Evolutionary conservation across 768 basidiomycete species (phyloP).

Genomic region (Hemileccinum rubropunctum): DNA sequence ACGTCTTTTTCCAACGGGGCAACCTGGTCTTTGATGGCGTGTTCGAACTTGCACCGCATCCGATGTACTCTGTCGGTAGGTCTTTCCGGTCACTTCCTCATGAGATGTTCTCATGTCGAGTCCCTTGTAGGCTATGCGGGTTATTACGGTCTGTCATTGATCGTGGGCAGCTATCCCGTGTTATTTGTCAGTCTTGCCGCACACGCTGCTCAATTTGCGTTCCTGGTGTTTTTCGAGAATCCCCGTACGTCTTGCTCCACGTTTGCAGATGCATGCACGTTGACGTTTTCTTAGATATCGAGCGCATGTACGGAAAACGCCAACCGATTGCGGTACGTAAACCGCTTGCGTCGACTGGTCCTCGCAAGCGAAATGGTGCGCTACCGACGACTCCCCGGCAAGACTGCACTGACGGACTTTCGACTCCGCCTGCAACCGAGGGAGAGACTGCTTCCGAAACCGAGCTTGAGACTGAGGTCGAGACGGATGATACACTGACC

Average conservation of each 20-base stretch:
- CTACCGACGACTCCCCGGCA: constrained; percentile 14
- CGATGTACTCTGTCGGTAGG: constrained; percentile 91
- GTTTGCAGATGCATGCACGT: background rate
- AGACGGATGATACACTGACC: constrained; percentile 43
- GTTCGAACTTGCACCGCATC: constrained; percentile 89
- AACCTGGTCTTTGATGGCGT: constrained; percentile 96
- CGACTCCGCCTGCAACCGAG: constrained; percentile 66
- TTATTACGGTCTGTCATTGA: constrained; percentile 93
- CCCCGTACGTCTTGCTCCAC: constrained; percentile 64
- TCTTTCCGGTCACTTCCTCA: background rate
- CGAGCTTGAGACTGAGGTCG: constrained; percentile 61
- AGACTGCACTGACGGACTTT: constrained; percentile 32
- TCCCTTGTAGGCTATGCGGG: constrained; percentile 76
- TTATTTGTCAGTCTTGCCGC: constrained; percentile 92
- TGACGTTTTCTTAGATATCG: constrained; percentile 62
- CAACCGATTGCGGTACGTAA: constrained; percentile 86
- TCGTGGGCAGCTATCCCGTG: constrained; percentile 85
- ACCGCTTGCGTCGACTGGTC: constrained; percentile 44
- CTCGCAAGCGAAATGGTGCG: constrained; percentile 13
- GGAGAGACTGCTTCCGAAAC: constrained; percentile 74
- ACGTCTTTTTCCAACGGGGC: constrained; percentile 90
- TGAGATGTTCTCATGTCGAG: background rate
- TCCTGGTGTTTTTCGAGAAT: constrained; percentile 94
- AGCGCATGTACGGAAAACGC: constrained; percentile 88
- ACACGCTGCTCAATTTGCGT: constrained; percentile 95